These are phyloP conservation scores for Fusarium sp. DNA, from an alignment of 2,329 filamentous ascomycete species.

Conservation along the genomic window DNA sequence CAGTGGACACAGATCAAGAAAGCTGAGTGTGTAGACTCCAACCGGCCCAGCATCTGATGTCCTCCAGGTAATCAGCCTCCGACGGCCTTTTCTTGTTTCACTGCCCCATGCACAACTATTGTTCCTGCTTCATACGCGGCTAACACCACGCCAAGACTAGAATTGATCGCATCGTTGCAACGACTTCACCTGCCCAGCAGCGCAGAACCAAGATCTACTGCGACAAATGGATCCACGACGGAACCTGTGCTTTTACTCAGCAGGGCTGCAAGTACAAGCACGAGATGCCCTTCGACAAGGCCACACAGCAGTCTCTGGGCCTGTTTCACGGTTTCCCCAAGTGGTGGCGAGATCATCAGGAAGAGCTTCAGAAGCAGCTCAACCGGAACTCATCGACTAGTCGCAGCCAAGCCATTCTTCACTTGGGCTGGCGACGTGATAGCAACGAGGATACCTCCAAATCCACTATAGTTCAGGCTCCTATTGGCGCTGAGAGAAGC, in stretches of 20 bases:
- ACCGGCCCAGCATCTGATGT: conserved; percentile 42
- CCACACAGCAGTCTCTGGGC: conserved; percentile 75
- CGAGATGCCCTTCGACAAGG: conserved; percentile 80
- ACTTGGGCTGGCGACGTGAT: conserved; percentile 26
- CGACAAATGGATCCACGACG: conserved; percentile 89
- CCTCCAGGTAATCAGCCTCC: conserved; percentile 48
- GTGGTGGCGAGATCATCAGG: conserved; percentile 69
- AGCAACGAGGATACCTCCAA: conserved; percentile 11
- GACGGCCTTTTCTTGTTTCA: neutral
- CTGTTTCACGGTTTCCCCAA: conserved; percentile 72
- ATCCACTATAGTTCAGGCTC: conserved; percentile 5
- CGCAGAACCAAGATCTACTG: conserved; percentile 78
- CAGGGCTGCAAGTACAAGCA: conserved; percentile 91
- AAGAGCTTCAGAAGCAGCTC: conserved; percentile 52
- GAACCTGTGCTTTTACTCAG: conserved; percentile 85
- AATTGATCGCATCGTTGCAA: conserved; percentile 50
- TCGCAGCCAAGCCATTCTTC: neutral
- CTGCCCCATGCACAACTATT: neutral
- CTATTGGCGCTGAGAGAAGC: conserved; percentile 29
- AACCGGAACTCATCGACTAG: neutral
- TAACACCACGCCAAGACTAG: conserved; percentile 42
- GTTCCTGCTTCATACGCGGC: neutral
- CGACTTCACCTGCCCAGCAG: conserved; percentile 49
- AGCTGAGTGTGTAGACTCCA: conserved; percentile 46
- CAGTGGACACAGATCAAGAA: conserved; percentile 22